Percentiles rank a stretch among this genome's conserved stretches.
phyloP scores from a whole-genome alignment of 176 grass and related monocot species.

The Carex pumila region DNA sequence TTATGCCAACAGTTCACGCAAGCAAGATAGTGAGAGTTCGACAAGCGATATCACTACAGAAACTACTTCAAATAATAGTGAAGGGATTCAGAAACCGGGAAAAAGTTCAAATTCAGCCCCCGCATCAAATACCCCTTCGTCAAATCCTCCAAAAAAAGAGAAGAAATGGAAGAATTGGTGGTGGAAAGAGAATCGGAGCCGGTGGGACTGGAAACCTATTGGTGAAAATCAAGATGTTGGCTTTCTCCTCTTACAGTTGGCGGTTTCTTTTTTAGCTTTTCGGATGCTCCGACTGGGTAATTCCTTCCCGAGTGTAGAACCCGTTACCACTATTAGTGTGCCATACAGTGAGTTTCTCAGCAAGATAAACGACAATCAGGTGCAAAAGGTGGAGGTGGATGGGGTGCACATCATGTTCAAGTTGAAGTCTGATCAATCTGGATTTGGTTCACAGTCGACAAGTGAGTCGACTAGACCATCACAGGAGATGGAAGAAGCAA shows the following conservation, averaged over 20 bases:
- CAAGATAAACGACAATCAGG: conserved; percentile 82
- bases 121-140: conserved; percentile 16
- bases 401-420: conserved; percentile 92
- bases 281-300: conserved; percentile 77
- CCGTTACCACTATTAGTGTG: conserved; percentile 57
- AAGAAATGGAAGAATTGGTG: conserved; percentile 72
- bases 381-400: conserved; percentile 94
- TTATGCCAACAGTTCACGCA: conserved; percentile 28
- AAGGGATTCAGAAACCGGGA: conserved; percentile 25
- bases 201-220: conserved; percentile 93
- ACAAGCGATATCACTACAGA: conserved; percentile 29
- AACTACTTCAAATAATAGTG: conserved; percentile 15
- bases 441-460: conserved; percentile 16
- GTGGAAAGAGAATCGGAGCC: conserved; percentile 30
- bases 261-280: conserved; percentile 76
- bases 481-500: conserved; percentile 31
- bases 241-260: conserved; percentile 85
- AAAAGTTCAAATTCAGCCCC: conserved; percentile 36
- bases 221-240: conserved; percentile 78
- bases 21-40: conserved; percentile 17
- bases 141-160: conserved; percentile 46
- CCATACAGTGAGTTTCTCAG: conserved; percentile 90
- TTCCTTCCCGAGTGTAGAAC: conserved; percentile 60
- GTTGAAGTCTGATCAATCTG: conserved; percentile 44
- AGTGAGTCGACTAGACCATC: conserved; percentile 17